These are phyloP conservation scores for Scorias spongiosa DNA, from an alignment of 2,329 filamentous ascomycete species.

Conservation along the genomic window DNA sequence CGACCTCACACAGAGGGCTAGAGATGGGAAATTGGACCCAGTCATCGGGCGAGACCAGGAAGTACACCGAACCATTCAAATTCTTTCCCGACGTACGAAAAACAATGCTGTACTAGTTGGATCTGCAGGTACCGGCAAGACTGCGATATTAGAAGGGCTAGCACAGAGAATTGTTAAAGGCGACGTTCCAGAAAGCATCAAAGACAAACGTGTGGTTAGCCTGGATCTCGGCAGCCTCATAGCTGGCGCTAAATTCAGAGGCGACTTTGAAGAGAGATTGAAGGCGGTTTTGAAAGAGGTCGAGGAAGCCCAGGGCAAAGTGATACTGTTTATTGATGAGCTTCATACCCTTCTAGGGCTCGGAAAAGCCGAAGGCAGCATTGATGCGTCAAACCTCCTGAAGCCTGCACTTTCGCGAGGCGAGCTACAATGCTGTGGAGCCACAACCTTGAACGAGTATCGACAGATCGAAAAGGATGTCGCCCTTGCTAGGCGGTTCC, in stretches of 20 bases:
- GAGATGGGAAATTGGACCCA: constrained; percentile 80
- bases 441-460: constrained; percentile 86
- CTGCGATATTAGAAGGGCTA: constrained; percentile 78
- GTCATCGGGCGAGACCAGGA: constrained; percentile 87
- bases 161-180: constrained; percentile 80
- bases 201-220: constrained; percentile 78
- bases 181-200: constrained; percentile 90
- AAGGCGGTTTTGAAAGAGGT: constrained; percentile 88
- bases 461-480: constrained; percentile 91
- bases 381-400: constrained; percentile 86
- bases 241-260: constrained; percentile 86
- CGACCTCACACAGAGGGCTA: constrained; percentile 73
- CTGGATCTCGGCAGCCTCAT: constrained; percentile 86
- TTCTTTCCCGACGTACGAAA: constrained; percentile 82
- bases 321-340: constrained; percentile 93
- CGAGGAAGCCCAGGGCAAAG: constrained; percentile 70
- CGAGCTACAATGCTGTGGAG: constrained; percentile 87
- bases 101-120: constrained; percentile 95
- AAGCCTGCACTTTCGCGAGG: constrained; percentile 89
- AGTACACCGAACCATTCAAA: constrained; percentile 87
- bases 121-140: constrained; percentile 82
- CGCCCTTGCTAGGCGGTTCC: constrained; percentile 79
- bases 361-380: constrained; percentile 89
- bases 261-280: constrained; percentile 87
- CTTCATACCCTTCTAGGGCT: constrained; percentile 81